Percentiles rank a stretch among this genome's conserved stretches.
phyloP scores from a whole-genome alignment of 2,329 filamentous ascomycete genomes.

The Reticulascus tulasneorum region DNA sequence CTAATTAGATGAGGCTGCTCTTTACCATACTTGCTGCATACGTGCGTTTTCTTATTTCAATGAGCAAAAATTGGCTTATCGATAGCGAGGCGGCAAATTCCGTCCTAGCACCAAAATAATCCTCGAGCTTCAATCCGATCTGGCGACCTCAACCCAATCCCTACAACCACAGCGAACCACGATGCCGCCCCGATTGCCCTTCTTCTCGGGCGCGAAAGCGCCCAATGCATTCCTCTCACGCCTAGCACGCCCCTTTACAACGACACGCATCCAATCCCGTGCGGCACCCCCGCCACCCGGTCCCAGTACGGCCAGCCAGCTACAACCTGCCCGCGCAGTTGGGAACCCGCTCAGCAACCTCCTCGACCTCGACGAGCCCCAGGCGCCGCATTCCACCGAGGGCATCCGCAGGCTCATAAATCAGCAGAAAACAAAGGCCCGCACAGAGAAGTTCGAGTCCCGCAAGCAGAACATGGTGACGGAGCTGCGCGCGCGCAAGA shows the following conservation, averaged over 20 bases:
- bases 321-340: constrained; percentile 2
- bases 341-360: constrained; percentile 9
- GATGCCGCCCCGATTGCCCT: constrained; percentile 39
- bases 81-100: constrained; percentile 7
- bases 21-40: too few species aligned
- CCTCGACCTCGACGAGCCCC: constrained; percentile 11
- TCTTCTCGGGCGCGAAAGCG: constrained; percentile 12
- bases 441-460: constrained; percentile 15
- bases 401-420: constrained; percentile 9
- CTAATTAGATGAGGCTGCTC: too few species aligned
- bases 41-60: too few species aligned
- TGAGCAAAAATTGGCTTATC: not conserved
- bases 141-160: constrained; percentile 8
- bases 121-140: constrained; percentile 1
- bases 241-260: constrained; percentile 12
- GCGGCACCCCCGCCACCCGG: not conserved
- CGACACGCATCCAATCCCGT: constrained; percentile 8
- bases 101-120: constrained; percentile 14
- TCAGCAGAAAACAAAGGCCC: constrained; percentile 20
- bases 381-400: constrained; percentile 3
- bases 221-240: constrained; percentile 9
- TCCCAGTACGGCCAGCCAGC: not conserved
- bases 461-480: constrained; percentile 31
- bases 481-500: constrained; percentile 33
- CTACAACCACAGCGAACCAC: constrained; percentile 10